phyloP scores from a whole-genome alignment of 176 grass and related monocot species.

The Zoysia japonica region DNA sequence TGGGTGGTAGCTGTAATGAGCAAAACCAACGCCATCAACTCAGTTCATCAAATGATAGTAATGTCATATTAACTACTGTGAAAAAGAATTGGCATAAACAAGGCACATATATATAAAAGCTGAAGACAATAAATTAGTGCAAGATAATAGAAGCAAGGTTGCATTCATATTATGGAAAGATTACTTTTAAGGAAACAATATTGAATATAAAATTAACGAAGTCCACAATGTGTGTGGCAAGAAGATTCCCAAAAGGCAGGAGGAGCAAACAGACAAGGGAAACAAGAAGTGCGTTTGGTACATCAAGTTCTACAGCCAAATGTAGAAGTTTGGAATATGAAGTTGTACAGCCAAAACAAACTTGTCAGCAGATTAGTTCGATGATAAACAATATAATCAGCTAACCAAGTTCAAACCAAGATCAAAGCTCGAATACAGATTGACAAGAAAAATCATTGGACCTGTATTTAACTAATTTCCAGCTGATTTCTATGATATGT shows the following conservation, averaged over 20 bases:
- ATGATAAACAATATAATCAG: background rate
- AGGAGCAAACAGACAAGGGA: background rate
- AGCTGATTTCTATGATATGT: background rate
- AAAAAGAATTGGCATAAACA: background rate
- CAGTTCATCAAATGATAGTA: background rate
- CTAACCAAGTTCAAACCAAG: slow-evolving; percentile 6
- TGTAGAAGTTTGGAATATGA: background rate
- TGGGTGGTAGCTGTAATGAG: slow-evolving; percentile 62
- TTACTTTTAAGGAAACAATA: background rate
- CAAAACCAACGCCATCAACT: slow-evolving; percentile 2
- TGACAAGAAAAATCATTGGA: background rate
- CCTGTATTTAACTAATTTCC: background rate
- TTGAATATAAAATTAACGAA: background rate
- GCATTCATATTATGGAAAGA: slow-evolving; percentile 1
- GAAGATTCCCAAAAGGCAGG: background rate
- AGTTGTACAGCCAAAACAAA: background rate
- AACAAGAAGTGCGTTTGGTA: background rate
- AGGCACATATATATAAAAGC: slow-evolving; percentile 6
- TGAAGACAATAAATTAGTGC: background rate
- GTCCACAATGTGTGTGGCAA: background rate
- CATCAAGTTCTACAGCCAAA: background rate
- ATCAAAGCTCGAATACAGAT: background rate
- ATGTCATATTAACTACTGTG: background rate
- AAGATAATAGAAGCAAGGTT: background rate
- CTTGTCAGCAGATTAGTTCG: background rate